phyloP scores from a whole-genome alignment of 1,284 basidiomycete species.

The Malassezia sp. region DNA sequence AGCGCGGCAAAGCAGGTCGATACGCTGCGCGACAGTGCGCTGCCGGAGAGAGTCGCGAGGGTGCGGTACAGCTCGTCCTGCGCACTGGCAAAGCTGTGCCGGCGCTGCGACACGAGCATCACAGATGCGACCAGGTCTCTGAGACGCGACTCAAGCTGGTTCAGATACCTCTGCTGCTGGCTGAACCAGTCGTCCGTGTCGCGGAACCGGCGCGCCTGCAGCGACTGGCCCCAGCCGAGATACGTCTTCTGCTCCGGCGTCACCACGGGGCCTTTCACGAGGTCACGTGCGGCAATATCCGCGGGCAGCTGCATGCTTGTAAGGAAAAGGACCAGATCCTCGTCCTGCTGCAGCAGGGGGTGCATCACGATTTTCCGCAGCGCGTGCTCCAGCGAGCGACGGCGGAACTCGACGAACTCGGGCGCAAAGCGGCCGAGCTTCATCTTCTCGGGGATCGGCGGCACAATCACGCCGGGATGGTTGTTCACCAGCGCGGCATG shows the following conservation, averaged over 20 bases:
- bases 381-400: slow-evolving; percentile 47
- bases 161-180: slow-evolving; percentile 69
- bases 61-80: slow-evolving; percentile 38
- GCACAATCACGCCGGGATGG: slow-evolving; percentile 93
- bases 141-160: slow-evolving; percentile 77
- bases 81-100: slow-evolving; percentile 50
- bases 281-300: slow-evolving; percentile 57
- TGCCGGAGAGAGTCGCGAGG: slow-evolving; percentile 41
- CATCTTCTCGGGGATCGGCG: slow-evolving; percentile 91
- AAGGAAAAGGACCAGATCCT: slow-evolving; percentile 48
- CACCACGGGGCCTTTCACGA: slow-evolving; percentile 30
- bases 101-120: slow-evolving; percentile 66
- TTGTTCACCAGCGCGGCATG: slow-evolving; percentile 78
- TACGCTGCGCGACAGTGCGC: slow-evolving; percentile 44
- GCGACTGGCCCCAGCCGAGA: slow-evolving; percentile 23
- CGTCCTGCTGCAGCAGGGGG: slow-evolving; percentile 47
- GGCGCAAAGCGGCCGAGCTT: slow-evolving; percentile 54
- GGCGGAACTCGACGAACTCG: slow-evolving; percentile 48
- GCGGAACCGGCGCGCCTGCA: slow-evolving; percentile 64
- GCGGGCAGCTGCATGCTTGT: slow-evolving; percentile 47
- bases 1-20: slow-evolving; percentile 46
- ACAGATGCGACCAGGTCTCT: slow-evolving; percentile 74
- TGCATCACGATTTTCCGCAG: slow-evolving; percentile 49
- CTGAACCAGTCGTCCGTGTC: slow-evolving; percentile 99
- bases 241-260: slow-evolving; percentile 45